Percentiles rank a stretch among this genome's conserved stretches.
Evolutionary conservation across 768 basidiomycete species (phyloP).

Genomic region (Kwoniella sp.): DNA sequence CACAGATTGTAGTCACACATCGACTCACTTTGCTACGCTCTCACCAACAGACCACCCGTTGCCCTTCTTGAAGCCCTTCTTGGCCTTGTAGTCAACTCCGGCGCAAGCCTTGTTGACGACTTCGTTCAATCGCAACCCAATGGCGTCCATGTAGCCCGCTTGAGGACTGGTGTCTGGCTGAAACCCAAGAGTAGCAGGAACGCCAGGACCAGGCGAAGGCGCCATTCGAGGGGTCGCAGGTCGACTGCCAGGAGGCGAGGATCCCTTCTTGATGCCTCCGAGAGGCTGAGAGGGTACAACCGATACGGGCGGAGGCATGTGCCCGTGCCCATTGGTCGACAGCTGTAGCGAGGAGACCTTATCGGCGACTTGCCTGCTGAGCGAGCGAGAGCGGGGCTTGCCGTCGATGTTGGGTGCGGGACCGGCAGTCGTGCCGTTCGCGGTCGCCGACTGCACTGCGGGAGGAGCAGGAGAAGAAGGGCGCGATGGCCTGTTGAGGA

Average conservation of each 20-base stretch:
- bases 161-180: conserved; percentile 24
- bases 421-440: conserved; percentile 17
- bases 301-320: conserved; percentile 10
- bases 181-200: neutral
- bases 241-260: conserved; percentile 38
- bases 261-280: conserved; percentile 11
- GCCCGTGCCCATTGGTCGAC: conserved; percentile 15
- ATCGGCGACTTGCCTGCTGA: conserved; percentile 36
- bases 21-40: conserved; percentile 43
- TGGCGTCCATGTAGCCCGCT: conserved; percentile 46
- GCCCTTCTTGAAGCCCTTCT: conserved; percentile 43
- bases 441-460: conserved; percentile 29
- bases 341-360: conserved; percentile 27
- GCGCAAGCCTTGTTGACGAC: conserved; percentile 46
- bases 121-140: conserved; percentile 46
- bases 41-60: conserved; percentile 47
- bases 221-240: conserved; percentile 34
- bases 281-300: conserved; percentile 18
- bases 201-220: conserved; percentile 16
- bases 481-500: conserved; percentile 48
- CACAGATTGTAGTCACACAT: neutral
- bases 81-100: conserved; percentile 44
- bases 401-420: conserved; percentile 5
- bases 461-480: conserved; percentile 47
- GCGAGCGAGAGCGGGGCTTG: conserved; percentile 37